Evolutionary conservation across 2,329 filamentous ascomycete species (phyloP).

Genomic region (Rosellinia necatrix): DNA sequence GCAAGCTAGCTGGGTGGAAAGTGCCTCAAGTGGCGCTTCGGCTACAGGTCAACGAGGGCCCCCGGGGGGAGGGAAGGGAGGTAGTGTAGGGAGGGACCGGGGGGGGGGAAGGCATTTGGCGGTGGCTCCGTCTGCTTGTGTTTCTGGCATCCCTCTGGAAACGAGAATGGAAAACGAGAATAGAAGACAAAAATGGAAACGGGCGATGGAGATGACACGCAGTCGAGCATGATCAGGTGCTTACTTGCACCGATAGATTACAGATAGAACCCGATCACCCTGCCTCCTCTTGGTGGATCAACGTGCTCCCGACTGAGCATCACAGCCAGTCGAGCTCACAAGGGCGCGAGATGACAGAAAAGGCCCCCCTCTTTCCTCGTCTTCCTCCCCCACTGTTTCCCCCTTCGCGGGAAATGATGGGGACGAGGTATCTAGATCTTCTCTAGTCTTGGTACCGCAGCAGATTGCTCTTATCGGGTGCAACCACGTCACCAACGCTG

Average conservation of each 20-base stretch:
- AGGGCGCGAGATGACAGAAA: slow-evolving; percentile 4
- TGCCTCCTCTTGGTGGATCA: slow-evolving; percentile 1
- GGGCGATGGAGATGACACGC: slow-evolving; percentile 40
- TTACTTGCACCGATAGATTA: too few relatives aligned
- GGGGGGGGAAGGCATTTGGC: too few relatives aligned
- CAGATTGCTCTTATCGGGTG: slow-evolving; percentile 32
- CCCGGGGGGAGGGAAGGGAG: too few relatives aligned
- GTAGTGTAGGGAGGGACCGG: too few relatives aligned
- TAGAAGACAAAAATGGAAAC: slow-evolving; percentile 18
- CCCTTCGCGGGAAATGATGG: background rate
- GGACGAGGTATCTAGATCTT: background rate
- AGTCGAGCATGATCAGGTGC: slow-evolving; percentile 40
- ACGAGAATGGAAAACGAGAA: too few relatives aligned
- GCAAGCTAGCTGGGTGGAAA: slow-evolving; percentile 1
- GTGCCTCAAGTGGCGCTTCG: slow-evolving; percentile 11
- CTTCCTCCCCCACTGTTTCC: background rate
- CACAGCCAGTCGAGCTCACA: slow-evolving; percentile 3
- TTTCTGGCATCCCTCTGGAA: background rate
- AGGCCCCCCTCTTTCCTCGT: too few relatives aligned
- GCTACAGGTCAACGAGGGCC: slow-evolving; percentile 8
- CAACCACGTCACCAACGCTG: slow-evolving; percentile 38
- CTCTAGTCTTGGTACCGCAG: slow-evolving; percentile 4
- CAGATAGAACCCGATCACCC: slow-evolving; percentile 8
- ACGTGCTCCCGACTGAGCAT: slow-evolving; percentile 8
- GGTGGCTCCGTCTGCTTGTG: background rate